Base-by-base conservation (phyloP, 352 stramenopile genomes). In the Achlya hypogyna region DNA sequence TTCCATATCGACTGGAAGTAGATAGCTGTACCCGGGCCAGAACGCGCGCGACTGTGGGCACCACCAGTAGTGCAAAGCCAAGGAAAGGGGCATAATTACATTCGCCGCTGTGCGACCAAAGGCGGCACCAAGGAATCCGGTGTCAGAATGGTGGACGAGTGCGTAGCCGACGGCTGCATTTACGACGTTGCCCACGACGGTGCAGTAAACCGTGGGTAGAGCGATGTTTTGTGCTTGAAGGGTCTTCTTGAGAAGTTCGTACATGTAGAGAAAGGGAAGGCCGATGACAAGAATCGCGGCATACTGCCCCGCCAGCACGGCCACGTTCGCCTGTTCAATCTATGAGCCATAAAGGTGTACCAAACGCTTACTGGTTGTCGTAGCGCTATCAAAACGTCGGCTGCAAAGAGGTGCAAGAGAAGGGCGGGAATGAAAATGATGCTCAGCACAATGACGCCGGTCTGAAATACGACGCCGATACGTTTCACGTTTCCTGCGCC, bases 401-500 rank as follows among this genome's bases (percentile, higher is more conserved):
- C 76, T 0, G 78, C 73, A 65, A 77, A 84, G 77, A 78, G 87
- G 53, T 88, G 87, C 34, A 86, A 16, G 1, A 84, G 23, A 47
- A 82, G 83, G 43, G 86, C 65, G 2, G 81, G 79, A 4, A 78
- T 69, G 25, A 91, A 63, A 23, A 27, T 27, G 5, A 42, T 14
- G 23, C 70, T 72, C 16, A 69, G 65, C 49, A 95, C 87, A 54
- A 95, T 70, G 27, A 92, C 53, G 12, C 87, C 85, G 1, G 87
- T 93, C 65, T 95, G 82, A 63, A 93, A 87, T 69, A 92, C 95
- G 29, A 89, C 75, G 12, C 88, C 87, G 68, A 96, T 88, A 62
- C 91, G 81, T 45, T 78, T 74, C 25, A 89, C 74, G 72, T 91
- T 88, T 49, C 85, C 84, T 23, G 87, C 87, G 45, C 88, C 86